A percentile compares a stretch with the other conserved stretches of the same genome.
These are phyloP conservation scores for Pythium aristosporum DNA, from an alignment of 352 stramenopile genomes.

Conservation along the genomic window DNA sequence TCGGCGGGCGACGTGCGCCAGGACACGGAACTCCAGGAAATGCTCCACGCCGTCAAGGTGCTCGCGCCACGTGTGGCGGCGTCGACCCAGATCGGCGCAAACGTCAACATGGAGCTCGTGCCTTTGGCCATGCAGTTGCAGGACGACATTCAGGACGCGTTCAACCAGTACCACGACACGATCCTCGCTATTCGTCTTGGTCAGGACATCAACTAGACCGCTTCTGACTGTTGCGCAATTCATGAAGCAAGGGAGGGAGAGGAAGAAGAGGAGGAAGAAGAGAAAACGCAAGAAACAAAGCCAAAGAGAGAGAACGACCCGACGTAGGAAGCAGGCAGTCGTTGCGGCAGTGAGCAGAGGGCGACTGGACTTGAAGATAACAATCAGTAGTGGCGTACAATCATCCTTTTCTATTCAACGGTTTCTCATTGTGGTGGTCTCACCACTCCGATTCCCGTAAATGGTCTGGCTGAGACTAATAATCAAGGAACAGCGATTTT, in stretches of 20 bases:
- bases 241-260: neutral
- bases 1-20: constrained; percentile 82
- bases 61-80: constrained; percentile 78
- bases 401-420: no score
- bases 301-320: neutral
- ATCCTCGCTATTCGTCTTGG: constrained; percentile 79
- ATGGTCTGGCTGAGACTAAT: no score
- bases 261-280: neutral
- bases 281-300: constrained; percentile 2
- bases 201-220: constrained; percentile 49
- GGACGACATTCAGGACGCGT: constrained; percentile 89
- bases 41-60: constrained; percentile 90
- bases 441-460: no score
- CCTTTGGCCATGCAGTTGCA: constrained; percentile 88
- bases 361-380: neutral
- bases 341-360: no score
- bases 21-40: constrained; percentile 87
- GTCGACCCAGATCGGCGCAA: constrained; percentile 83
- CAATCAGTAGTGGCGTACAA: no score
- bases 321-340: constrained; percentile 1
- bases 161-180: constrained; percentile 92
- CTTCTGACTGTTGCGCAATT: no score
- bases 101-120: constrained; percentile 88
- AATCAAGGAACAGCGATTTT: no score
- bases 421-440: no score